phyloP scores from a whole-genome alignment of 148 eudicot genomes.

The Arbutus unedo region DNA sequence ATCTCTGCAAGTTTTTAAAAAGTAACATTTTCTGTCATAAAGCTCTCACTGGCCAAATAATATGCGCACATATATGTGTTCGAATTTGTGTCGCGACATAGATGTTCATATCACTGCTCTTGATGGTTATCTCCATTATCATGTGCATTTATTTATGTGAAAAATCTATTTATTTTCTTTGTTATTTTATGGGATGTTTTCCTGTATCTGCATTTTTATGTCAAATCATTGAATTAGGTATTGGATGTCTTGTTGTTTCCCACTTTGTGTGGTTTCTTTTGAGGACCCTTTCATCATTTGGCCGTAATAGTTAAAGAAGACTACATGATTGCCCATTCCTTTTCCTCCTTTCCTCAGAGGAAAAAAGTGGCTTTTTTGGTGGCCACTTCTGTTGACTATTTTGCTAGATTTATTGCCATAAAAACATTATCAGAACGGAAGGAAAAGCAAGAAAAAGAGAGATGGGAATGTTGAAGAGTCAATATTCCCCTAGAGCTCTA shows the following conservation, averaged over 20 bases:
- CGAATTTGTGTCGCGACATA: no score
- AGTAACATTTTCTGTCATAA: not conserved
- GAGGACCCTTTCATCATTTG: slow-evolving; percentile 10
- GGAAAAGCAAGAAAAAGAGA: no score
- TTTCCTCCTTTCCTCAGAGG: not conserved
- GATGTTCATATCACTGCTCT: not conserved
- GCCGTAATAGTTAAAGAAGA: not conserved
- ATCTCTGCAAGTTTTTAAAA: not conserved
- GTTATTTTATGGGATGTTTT: not conserved
- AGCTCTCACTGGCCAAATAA: no score
- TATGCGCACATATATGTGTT: no score
- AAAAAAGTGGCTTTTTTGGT: slow-evolving; percentile 13
- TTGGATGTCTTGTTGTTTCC: slow-evolving; percentile 18
- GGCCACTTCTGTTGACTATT: slow-evolving; percentile 14
- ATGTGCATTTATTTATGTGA: not conserved
- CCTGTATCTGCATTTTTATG: not conserved
- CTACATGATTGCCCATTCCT: not conserved
- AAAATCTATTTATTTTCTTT: not conserved
- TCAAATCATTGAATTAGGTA: not conserved
- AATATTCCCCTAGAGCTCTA: not conserved
- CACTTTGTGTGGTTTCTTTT: slow-evolving; percentile 17
- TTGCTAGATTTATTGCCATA: not conserved
- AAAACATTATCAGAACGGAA: not conserved
- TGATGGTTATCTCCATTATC: not conserved
- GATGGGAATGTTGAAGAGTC: not conserved